phyloP scores from a whole-genome alignment of 106 monocot species.

The Phalaenopsis aphrodite region DNA sequence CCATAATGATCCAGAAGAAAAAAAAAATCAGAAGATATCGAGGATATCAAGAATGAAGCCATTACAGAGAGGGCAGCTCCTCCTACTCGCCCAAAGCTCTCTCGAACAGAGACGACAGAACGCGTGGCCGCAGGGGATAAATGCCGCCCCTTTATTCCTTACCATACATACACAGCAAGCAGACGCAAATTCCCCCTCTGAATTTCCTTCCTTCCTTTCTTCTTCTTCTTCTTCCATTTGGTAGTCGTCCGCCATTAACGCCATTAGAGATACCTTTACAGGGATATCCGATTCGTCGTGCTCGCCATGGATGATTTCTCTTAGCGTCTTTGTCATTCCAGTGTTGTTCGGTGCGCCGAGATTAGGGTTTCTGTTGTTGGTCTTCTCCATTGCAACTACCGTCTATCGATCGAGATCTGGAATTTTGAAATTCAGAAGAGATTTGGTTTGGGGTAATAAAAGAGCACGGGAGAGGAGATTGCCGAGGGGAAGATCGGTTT shows the following conservation, averaged over 20 bases:
- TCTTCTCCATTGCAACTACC: neutral
- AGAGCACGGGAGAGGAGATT: neutral
- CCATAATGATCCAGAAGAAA: neutral
- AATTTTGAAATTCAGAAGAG: neutral
- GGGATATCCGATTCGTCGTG: neutral
- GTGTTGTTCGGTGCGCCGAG: neutral
- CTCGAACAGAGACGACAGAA: slow-evolving; percentile 37
- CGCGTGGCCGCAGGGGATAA: slow-evolving; percentile 39
- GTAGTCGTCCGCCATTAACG: slow-evolving; percentile 3
- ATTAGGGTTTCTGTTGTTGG: neutral
- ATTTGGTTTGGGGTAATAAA: neutral
- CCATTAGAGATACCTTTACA: neutral
- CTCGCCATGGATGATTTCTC: neutral
- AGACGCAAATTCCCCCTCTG: neutral
- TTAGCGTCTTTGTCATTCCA: neutral
- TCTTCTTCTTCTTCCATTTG: slow-evolving; percentile 5
- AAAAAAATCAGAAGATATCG: slow-evolving; percentile 22
- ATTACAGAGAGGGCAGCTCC: slow-evolving; percentile 34
- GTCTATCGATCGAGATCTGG: neutral
- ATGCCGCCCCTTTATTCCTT: slow-evolving; percentile 27
- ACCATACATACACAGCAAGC: slow-evolving; percentile 41
- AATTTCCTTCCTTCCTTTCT: slow-evolving; percentile 2
- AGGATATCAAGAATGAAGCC: slow-evolving; percentile 31
- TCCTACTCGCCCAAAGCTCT: slow-evolving; percentile 33
- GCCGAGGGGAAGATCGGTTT: neutral